phyloP scores from a whole-genome alignment of 1,284 basidiomycete species.

The Ustilago esculenta region DNA sequence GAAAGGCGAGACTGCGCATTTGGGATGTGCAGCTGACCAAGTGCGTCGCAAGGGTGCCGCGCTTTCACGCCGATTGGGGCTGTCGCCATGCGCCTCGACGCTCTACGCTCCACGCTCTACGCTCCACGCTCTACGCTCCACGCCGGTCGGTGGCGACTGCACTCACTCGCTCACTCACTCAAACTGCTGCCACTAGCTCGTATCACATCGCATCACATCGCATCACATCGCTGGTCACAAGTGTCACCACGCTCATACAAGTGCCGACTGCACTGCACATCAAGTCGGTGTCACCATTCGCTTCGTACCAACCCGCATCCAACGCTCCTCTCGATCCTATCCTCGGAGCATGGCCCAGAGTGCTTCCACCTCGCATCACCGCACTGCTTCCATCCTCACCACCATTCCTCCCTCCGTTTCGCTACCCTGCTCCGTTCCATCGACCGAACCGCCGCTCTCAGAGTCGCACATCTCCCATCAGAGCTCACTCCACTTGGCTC shows the following conservation, averaged over 20 bases:
- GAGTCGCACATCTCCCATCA: no score
- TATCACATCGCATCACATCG: no score
- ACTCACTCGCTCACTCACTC: neutral
- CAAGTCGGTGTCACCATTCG: neutral
- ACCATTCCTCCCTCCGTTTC: neutral
- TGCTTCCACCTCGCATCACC: slow-evolving; percentile 1
- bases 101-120: neutral
- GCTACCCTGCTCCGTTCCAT: neutral
- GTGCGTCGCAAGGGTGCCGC: no score
- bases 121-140: neutral
- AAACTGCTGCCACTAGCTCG: no score
- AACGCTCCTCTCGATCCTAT: neutral
- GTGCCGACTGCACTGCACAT: no score
- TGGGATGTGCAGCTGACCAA: no score
- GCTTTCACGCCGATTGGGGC: no score
- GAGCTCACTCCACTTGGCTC: neutral
- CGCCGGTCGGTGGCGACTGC: no score
- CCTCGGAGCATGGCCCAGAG: slow-evolving; percentile 29
- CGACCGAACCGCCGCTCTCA: neutral
- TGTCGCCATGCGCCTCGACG: no score
- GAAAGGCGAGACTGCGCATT: no score
- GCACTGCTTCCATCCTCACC: neutral
- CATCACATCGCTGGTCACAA: neutral
- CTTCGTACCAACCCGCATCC: neutral
- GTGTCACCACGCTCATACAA: slow-evolving; percentile 8